Evolutionary conservation across 768 basidiomycete species (phyloP), one percentile per base, ranked within the genome.

Genomic region (Lactifluus echinatus): DNA sequence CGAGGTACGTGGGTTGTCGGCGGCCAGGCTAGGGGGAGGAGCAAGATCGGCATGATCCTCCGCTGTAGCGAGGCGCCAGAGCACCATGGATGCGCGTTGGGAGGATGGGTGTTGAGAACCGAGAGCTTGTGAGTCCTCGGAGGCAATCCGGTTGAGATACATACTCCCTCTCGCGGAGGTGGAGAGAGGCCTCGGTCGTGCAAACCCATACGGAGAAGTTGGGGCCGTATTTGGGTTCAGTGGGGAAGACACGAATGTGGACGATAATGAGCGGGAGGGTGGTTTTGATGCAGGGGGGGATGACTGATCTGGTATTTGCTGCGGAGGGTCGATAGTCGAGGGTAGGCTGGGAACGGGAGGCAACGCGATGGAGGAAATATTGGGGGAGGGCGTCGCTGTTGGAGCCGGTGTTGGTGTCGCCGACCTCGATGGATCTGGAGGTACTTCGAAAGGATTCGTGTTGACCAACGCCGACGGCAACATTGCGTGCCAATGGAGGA

Each of bases 21-120:
- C 8, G 29, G 61, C 8, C 23, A 63, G 33, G 33, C 56, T 55
- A 4, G 55, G 66, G 10, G 75, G 81, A 2, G 72, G 70, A 14
- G 74, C 66, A 23, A 71, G 58, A 10, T 66, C 57, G 36, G 68
- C 65, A 15, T 71, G 57, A 14, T 66, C 52, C 21, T 69, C 71
- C 40, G 63, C 66, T 42, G 75, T 70, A 1, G 80, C 76, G 15
- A 87, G 73, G 12, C 83, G 78, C 68, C 85, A 87, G 49, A 87
- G 74, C 29, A 87, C 72, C 85, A 87, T 85, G 45, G 81, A 82
- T 0, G 80, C 80, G 47, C 77, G 73, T 37, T 70, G 66, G 19
- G 68, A 62, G 40, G 39, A 26, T n/a, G 55, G 50, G 34, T 51
- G 65, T 60, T 63, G 71, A 54, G 67, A 66, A 17, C 72, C 64